A percentile compares a stretch with the other conserved stretches of the same genome.
Conservation (phyloP, 192 early-diverging fungal species). For the Coemansia sp. region DNA sequence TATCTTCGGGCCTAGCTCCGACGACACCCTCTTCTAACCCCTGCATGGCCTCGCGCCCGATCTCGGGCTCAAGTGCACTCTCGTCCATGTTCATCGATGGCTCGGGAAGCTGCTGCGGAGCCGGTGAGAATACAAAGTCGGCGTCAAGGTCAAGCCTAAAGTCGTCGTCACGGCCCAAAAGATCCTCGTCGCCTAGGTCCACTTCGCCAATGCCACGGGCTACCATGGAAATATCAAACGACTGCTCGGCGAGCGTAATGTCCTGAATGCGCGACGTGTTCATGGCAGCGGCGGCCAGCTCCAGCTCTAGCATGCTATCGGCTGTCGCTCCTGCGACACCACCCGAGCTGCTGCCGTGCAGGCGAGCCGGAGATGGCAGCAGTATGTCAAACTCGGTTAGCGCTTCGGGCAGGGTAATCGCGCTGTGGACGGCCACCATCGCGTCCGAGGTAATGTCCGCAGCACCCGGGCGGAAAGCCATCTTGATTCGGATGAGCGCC, state of each 20-base stretch:
- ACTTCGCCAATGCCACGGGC: constrained; percentile 42
- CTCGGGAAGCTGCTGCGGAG: constrained; percentile 25
- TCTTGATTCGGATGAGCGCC: constrained; percentile 92
- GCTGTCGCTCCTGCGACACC: neutral
- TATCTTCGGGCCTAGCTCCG: constrained; percentile 30
- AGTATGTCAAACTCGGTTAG: constrained; percentile 94
- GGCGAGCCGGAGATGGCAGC: constrained; percentile 70
- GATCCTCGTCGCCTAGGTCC: constrained; percentile 53
- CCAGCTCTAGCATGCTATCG: constrained; percentile 21
- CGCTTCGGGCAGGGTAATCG: constrained; percentile 87
- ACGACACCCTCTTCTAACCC: constrained; percentile 48
- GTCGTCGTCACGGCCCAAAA: constrained; percentile 61
- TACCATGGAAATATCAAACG: constrained; percentile 56
- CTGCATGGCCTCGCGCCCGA: constrained; percentile 60
- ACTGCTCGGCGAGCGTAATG: constrained; percentile 67
- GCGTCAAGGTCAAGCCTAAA: constrained; percentile 56
- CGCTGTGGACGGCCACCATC: constrained; percentile 68
- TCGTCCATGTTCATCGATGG: constrained; percentile 22
- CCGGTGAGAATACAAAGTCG: constrained; percentile 50
- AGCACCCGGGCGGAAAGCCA: constrained; percentile 74
- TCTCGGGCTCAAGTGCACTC: constrained; percentile 60
- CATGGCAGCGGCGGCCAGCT: constrained; percentile 25
- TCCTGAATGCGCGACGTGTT: constrained; percentile 70
- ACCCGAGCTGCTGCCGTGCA: constrained; percentile 4
- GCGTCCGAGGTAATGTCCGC: constrained; percentile 85